Conservation (phyloP, 2,329 filamentous ascomycete genomes). For the Fusarium nelsonii region DNA sequence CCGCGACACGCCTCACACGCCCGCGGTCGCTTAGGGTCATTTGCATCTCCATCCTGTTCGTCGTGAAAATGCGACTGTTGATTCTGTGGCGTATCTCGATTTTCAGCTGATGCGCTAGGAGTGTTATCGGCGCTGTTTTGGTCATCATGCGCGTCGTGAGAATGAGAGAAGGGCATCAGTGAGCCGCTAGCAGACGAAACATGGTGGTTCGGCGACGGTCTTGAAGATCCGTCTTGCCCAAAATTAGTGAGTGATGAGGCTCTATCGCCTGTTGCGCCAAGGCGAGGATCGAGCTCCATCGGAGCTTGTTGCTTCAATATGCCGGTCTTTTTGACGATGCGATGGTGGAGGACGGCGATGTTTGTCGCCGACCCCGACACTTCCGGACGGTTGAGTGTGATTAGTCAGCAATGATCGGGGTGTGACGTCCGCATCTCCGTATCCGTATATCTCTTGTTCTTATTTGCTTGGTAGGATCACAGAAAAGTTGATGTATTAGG, state of each 20-base stretch:
- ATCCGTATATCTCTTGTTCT: slow-evolving; percentile 3
- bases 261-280: slow-evolving; percentile 46
- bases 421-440: slow-evolving; percentile 16
- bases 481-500: too few species aligned
- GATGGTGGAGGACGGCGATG: slow-evolving; percentile 46
- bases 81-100: slow-evolving; percentile 32
- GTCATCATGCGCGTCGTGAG: slow-evolving; percentile 29
- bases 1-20: slow-evolving; percentile 82
- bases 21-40: slow-evolving; percentile 73
- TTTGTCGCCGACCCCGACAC: slow-evolving; percentile 51
- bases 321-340: slow-evolving; percentile 32
- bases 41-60: slow-evolving; percentile 43
- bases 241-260: slow-evolving; percentile 33
- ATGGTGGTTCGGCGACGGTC: slow-evolving; percentile 36
- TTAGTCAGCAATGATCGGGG: slow-evolving; percentile 44
- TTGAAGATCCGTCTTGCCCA: slow-evolving; percentile 24
- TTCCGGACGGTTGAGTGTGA: slow-evolving; percentile 4
- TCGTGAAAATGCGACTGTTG: slow-evolving; percentile 34
- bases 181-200: slow-evolving; percentile 14
- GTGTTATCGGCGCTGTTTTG: slow-evolving; percentile 35
- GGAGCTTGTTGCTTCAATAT: slow-evolving; percentile 32
- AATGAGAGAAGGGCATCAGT: slow-evolving; percentile 27
- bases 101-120: slow-evolving; percentile 42
- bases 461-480: background rate
- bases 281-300: slow-evolving; percentile 54